Evolutionary conservation across 129 eudicot genomes (phyloP), one percentile per base, ranked within the genome.

Genomic region (Kitagawia praeruptora): DNA sequence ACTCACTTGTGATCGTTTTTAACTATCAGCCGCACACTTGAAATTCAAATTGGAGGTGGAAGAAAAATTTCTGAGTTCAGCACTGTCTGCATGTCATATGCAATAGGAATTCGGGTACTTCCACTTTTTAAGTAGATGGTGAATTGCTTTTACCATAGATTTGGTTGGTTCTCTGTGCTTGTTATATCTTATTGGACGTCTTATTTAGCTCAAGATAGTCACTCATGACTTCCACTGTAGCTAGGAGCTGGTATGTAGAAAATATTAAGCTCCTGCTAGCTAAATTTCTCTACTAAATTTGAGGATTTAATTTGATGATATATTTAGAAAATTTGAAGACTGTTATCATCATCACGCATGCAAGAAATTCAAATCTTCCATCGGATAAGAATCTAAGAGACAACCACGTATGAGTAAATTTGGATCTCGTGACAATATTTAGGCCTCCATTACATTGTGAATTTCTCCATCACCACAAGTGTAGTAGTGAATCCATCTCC

Each of bases 31-130:
- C 37, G 44, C 74, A 85, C 91, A 70, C 97, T 95, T 85, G 97
- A 91, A 83, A 82, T 95, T 80, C 97, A 95, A 87, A 80, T 95
- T 76, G 98, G 98, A 38, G 98, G 98, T 77, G 98, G 98, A 75
- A 88, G 98, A 81, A 95, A 87, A 84, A 86, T 95, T 80, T 95
- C 98, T 70, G 82, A 90, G 25, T 90, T 92, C 79, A 92, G 97
- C 84, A 86, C 90, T 4, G 87, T 92, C 21, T 88, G 94, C 77
- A 90, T 95, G 98, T 19, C 92, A 80, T 95, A 90, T 82, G 78
- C 98, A 64, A 85, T 94, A 16, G 97, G 98, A 72, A 87, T 86
- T 81, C 93, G 87, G 98, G 98, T 92, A 89, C 74, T 23, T 74
- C 42, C 77, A 12, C 49, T 1, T 46, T 12, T 3, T 11, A 46